phyloP scores from a whole-genome alignment of 2,329 filamentous ascomycete genomes.

The Fusarium albosuccineum region DNA sequence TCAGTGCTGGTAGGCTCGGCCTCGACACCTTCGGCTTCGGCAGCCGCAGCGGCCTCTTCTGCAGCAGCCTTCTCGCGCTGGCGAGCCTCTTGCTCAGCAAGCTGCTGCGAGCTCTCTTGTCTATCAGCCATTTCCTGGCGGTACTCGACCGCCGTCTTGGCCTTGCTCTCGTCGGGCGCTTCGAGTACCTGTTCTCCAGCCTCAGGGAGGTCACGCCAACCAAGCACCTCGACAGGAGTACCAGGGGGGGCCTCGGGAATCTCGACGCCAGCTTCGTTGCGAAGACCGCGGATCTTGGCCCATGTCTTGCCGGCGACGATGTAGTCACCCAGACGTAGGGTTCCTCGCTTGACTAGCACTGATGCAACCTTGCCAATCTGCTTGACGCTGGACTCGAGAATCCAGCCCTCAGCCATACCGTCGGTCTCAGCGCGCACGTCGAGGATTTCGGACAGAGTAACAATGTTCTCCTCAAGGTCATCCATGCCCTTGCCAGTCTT shows the following conservation, averaged over 20 bases:
- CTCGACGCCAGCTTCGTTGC: conserved; percentile 84
- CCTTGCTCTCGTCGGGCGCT: conserved; percentile 81
- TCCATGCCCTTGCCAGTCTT: conserved; percentile 94
- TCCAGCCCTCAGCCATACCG: conserved; percentile 89
- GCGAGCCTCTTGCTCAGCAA: conserved; percentile 77
- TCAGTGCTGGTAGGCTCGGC: conserved; percentile 55
- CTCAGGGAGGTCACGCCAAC: conserved; percentile 86
- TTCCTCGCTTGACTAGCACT: conserved; percentile 88
- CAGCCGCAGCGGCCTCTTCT: conserved; percentile 52
- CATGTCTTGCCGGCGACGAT: conserved; percentile 91
- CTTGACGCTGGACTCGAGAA: conserved; percentile 92
- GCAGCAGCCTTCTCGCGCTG: conserved; percentile 67
- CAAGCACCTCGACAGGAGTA: conserved; percentile 90
- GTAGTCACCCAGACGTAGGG: conserved; percentile 81
- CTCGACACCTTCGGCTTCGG: conserved; percentile 53
- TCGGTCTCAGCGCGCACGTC: conserved; percentile 86
- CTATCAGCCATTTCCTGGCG: conserved; percentile 79
- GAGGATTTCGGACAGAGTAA: conserved; percentile 88
- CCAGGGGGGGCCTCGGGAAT: conserved; percentile 84
- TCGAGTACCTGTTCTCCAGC: conserved; percentile 92
- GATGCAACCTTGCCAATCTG: conserved; percentile 87
- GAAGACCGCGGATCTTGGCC: conserved; percentile 85
- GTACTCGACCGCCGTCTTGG: conserved; percentile 82
- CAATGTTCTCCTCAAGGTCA: conserved; percentile 90
- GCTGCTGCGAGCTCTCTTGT: conserved; percentile 81